phyloP scores from a whole-genome alignment of 1,139 yeast genomes.

The Petasospora fabianii region DNA sequence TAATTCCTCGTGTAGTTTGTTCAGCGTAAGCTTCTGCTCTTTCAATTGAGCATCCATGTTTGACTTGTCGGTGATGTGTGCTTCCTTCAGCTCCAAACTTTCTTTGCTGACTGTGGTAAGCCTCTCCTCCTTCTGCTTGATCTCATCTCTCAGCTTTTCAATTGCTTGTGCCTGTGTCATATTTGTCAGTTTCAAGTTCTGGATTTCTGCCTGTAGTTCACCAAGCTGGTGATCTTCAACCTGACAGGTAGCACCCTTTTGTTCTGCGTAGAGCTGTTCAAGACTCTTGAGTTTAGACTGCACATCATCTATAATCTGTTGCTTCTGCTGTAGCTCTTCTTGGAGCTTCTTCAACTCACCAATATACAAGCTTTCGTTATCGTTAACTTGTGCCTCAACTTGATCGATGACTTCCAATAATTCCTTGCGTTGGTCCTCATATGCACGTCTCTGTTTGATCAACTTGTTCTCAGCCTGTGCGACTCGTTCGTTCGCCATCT shows the following conservation, averaged over 20 bases:
- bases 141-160: conserved; percentile 14
- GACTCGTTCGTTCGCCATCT: conserved; percentile 17
- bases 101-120: conserved; percentile 14
- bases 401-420: conserved; percentile 55
- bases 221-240: conserved; percentile 15
- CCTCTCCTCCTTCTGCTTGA: conserved; percentile 14
- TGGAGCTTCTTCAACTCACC: conserved; percentile 28
- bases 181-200: conserved; percentile 18
- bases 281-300: conserved; percentile 11
- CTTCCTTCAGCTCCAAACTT: conserved; percentile 19
- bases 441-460: conserved; percentile 40
- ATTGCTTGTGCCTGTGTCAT: conserved; percentile 17
- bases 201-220: conserved; percentile 14
- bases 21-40: conserved; percentile 15
- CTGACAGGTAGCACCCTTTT: conserved; percentile 5
- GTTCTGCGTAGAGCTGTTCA: conserved; percentile 13
- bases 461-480: conserved; percentile 30
- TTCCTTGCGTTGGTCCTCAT: conserved; percentile 53
- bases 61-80: conserved; percentile 32
- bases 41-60: conserved; percentile 24
- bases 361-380: conserved; percentile 32
- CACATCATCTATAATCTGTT: conserved; percentile 18
- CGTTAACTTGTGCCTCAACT: conserved; percentile 39
- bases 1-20: conserved; percentile 6
- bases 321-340: conserved; percentile 25